Evolutionary conservation across 495 filamentous ascomycete species (phyloP).

Genomic region (Bryoglossum gracile): DNA sequence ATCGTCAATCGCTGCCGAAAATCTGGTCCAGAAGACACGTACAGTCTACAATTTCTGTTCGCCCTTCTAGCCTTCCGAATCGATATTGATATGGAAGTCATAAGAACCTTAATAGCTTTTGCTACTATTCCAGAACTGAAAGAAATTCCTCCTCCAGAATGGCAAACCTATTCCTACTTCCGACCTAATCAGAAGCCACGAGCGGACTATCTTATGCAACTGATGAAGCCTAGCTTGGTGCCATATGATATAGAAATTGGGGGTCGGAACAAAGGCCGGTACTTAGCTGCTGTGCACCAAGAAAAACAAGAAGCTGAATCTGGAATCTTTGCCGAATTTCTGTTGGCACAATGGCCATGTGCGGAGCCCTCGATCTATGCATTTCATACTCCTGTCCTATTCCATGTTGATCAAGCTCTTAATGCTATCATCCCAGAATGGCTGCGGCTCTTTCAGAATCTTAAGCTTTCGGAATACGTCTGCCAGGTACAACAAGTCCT

Average conservation of each 20-base stretch:
- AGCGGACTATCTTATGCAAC: not conserved
- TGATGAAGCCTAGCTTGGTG: not conserved
- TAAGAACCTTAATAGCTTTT: conserved; percentile 34
- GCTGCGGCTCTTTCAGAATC: conserved; percentile 15
- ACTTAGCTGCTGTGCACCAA: conserved; percentile 26
- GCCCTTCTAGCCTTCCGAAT: conserved; percentile 33
- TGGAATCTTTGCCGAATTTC: conserved; percentile 25
- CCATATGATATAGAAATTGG: conserved; percentile 4
- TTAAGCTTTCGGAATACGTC: conserved; percentile 10
- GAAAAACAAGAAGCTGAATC: conserved; percentile 22
- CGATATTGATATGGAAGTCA: conserved; percentile 29
- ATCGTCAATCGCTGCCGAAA: conserved; percentile 30
- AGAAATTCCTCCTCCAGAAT: conserved; percentile 25
- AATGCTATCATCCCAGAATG: conserved; percentile 16
- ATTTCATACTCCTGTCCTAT: conserved; percentile 11
- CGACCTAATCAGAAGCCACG: not conserved
- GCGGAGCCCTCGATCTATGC: conserved; percentile 22
- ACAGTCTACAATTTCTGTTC: conserved; percentile 38
- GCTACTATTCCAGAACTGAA: conserved; percentile 31
- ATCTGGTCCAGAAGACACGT: conserved; percentile 19
- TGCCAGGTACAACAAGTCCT: conserved; percentile 6
- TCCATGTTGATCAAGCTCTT: conserved; percentile 7
- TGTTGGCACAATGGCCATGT: conserved; percentile 37
- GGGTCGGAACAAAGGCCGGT: not conserved
- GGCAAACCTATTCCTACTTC: conserved; percentile 28